Conservation (phyloP, 257 asterid genomes). For the Apocynum venetum region DNA sequence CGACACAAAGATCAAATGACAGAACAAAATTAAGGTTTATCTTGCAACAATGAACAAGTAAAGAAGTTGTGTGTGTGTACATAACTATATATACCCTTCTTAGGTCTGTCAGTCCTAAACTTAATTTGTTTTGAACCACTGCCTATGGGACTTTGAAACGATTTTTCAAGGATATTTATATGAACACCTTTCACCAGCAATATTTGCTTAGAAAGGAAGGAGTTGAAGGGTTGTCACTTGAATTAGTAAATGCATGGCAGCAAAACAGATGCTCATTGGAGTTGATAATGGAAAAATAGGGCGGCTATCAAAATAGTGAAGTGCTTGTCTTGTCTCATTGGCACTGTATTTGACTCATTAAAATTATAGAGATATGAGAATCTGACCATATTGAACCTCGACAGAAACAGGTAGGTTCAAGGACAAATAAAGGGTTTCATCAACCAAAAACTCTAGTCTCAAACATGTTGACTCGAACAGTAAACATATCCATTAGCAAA, state of each 20-base stretch:
- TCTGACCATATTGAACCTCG: neutral
- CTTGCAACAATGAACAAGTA: too few relatives aligned
- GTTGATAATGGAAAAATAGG: neutral
- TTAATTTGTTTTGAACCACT: neutral
- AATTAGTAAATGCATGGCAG: neutral
- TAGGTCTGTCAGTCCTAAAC: too few relatives aligned
- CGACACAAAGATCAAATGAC: neutral
- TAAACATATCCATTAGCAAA: neutral
- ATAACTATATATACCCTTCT: too few relatives aligned
- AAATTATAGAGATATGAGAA: neutral
- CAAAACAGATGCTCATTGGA: neutral
- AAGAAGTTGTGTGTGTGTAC: too few relatives aligned
- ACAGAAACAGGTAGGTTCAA: neutral
- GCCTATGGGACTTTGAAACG: too few relatives aligned
- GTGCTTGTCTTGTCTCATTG: constrained; percentile 1
- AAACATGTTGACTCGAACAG: neutral
- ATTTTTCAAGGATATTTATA: neutral
- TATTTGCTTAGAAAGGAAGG: constrained; percentile 6
- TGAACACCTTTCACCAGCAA: neutral
- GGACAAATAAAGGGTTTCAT: neutral
- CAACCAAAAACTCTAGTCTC: neutral
- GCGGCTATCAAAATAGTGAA: constrained; percentile 12
- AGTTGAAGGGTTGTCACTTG: neutral
- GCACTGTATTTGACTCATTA: constrained; percentile 5
- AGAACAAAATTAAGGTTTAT: neutral